Conservation (phyloP, 805 yeast species). For the Ogataea methanolica region DNA sequence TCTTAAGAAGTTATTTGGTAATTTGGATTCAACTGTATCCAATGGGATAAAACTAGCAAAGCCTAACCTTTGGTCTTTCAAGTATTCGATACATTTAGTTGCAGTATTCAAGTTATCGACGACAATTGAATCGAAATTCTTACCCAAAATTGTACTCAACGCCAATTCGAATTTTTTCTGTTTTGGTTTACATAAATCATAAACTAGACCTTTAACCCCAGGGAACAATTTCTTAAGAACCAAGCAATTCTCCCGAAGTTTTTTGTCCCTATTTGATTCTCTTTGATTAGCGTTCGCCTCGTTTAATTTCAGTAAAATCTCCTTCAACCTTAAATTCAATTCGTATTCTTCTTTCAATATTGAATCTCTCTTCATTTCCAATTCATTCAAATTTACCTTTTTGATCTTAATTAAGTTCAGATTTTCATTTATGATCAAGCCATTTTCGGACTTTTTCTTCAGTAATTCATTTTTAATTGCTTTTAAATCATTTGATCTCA, state of each 20-base stretch:
- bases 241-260: conserved; percentile 66
- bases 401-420: conserved; percentile 29
- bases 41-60: conserved; percentile 84
- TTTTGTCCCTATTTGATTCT: conserved; percentile 67
- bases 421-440: conserved; percentile 22
- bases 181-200: conserved; percentile 75
- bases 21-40: conserved; percentile 60
- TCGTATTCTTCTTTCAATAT: conserved; percentile 47
- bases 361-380: conserved; percentile 34
- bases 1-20: conserved; percentile 52
- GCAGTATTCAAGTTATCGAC: conserved; percentile 76
- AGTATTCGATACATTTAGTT: conserved; percentile 66
- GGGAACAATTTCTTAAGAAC: conserved; percentile 71
- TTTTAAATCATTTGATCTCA: conserved; percentile 33
- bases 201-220: conserved; percentile 77
- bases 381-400: conserved; percentile 17
- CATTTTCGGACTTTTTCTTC: conserved; percentile 22
- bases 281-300: conserved; percentile 73
- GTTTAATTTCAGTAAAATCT: conserved; percentile 54
- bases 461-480: conserved; percentile 28
- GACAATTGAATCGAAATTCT: conserved; percentile 73
- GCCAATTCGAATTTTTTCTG: conserved; percentile 71
- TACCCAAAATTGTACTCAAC: conserved; percentile 72
- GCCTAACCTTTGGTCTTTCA: conserved; percentile 84
- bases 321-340: conserved; percentile 59